Conservation (phyloP, 2,329 filamentous ascomycete genomes). For the Trichoderma atroviride region DNA sequence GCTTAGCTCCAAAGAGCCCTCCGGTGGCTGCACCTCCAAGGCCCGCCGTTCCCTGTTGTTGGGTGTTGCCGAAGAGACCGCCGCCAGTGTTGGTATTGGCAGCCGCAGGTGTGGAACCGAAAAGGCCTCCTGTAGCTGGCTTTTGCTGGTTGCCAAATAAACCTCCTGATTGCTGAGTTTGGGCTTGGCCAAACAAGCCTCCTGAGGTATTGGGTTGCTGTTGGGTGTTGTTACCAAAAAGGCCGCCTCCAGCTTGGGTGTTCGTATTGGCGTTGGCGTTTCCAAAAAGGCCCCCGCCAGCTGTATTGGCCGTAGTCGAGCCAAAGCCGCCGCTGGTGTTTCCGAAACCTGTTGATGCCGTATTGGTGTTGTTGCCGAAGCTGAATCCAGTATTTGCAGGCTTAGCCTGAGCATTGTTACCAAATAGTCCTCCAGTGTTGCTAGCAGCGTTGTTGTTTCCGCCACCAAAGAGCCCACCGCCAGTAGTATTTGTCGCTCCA, state of each 20-base stretch:
- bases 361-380: conserved; percentile 47
- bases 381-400: conserved; percentile 43
- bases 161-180: conserved; percentile 41
- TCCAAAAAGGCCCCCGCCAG: conserved; percentile 47
- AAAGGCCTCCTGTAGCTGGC: conserved; percentile 40
- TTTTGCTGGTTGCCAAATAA: conserved; percentile 52
- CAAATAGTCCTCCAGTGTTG: conserved; percentile 46
- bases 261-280: conserved; percentile 33
- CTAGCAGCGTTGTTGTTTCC: conserved; percentile 35
- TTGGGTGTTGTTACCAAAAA: conserved; percentile 48
- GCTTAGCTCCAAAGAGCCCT: conserved; percentile 47
- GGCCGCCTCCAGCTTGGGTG: conserved; percentile 36
- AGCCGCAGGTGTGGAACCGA: conserved; percentile 38
- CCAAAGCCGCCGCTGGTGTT: conserved; percentile 44
- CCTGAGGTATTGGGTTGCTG: conserved; percentile 36
- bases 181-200: conserved; percentile 42
- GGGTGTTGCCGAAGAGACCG: conserved; percentile 49
- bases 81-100: conserved; percentile 43
- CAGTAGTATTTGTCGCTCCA: conserved; percentile 38
- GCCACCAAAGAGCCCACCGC: conserved; percentile 38
- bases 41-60: conserved; percentile 45
- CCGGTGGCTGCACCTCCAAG: conserved; percentile 39
- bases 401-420: conserved; percentile 43
- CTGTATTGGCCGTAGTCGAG: conserved; percentile 31
- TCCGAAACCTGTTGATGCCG: conserved; percentile 33